Conservation (phyloP, 768 basidiomycete genomes). For the Leccinellum rugosiceps region DNA sequence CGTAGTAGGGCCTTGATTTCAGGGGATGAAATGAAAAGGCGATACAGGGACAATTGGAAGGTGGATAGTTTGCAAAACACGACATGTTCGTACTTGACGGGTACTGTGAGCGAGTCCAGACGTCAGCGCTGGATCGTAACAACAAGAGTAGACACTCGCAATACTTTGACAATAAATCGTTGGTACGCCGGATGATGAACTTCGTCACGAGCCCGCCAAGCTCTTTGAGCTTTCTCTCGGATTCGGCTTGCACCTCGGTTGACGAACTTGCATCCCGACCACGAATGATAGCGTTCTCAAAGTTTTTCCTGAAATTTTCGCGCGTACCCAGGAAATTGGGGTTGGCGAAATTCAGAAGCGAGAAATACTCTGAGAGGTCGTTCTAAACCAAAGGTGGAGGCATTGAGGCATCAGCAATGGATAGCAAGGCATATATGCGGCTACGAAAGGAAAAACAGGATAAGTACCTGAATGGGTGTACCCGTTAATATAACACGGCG, state of each 20-base stretch:
- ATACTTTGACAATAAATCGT: conserved; percentile 93
- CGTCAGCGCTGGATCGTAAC: neutral
- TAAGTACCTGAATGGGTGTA: conserved; percentile 89
- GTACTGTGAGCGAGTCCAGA: conserved; percentile 53
- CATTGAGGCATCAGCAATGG: neutral
- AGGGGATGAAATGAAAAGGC: conserved; percentile 87
- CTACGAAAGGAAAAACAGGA: neutral
- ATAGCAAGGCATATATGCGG: conserved; percentile 2
- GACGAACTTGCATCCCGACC: conserved; percentile 88
- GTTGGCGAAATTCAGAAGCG: conserved; percentile 89
- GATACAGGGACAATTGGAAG: conserved; percentile 83
- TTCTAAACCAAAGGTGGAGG: conserved; percentile 48
- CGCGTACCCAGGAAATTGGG: conserved; percentile 86
- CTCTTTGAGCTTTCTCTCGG: conserved; percentile 90
- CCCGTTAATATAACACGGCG: conserved; percentile 93
- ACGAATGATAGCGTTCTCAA: conserved; percentile 86
- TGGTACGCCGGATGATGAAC: conserved; percentile 93
- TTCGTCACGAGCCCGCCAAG: conserved; percentile 83
- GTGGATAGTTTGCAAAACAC: conserved; percentile 87
- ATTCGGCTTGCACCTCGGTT: conserved; percentile 69
- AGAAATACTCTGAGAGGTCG: conserved; percentile 92
- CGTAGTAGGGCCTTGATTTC: conserved; percentile 89
- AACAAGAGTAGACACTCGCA: conserved; percentile 45
- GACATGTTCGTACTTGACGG: conserved; percentile 98
- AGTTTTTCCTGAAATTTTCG: conserved; percentile 92